Conservation (phyloP, 306 rosid genomes). For the Gastrolobium villosum region DNA sequence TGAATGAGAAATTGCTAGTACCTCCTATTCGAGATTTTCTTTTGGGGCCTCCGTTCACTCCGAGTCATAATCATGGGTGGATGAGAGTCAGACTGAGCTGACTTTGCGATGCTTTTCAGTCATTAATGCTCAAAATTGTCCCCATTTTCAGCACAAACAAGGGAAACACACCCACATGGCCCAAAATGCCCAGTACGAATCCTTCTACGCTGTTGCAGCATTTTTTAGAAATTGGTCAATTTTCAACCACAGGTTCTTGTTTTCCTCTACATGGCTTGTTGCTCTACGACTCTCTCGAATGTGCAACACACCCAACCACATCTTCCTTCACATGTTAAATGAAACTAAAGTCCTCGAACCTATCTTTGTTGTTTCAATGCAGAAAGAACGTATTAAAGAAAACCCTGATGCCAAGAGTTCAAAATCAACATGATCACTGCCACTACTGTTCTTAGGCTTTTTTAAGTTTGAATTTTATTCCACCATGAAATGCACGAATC, state of each 20-base stretch:
- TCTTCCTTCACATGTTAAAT: constrained; percentile 51
- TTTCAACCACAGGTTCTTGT: constrained; percentile 53
- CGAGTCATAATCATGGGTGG: constrained; percentile 23
- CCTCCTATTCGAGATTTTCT: constrained; percentile 22
- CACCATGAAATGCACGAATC: neutral
- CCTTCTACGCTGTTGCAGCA: constrained; percentile 10
- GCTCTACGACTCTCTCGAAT: constrained; percentile 45
- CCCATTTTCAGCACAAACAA: constrained; percentile 39
- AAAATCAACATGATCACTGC: constrained; percentile 1
- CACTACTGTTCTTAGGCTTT: neutral
- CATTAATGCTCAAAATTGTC: constrained; percentile 41
- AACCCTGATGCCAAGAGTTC: neutral
- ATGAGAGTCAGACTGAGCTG: constrained; percentile 23
- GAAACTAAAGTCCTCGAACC: constrained; percentile 39
- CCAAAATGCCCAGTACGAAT: constrained; percentile 40
- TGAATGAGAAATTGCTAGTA: constrained; percentile 41
- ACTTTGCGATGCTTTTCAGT: constrained; percentile 10
- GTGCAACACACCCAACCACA: constrained; percentile 36
- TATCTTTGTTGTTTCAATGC: constrained; percentile 26
- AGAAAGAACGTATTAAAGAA: neutral
- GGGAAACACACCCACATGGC: constrained; percentile 75
- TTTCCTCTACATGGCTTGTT: constrained; percentile 60
- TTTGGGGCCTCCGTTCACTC: constrained; percentile 34
- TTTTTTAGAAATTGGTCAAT: constrained; percentile 55
- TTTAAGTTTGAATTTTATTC: neutral